Percentiles rank a stretch among this genome's conserved stretches.
These are phyloP conservation scores for Discostella pseudostelligera DNA, from an alignment of 108 stramenopile species.

Conservation along the genomic window DNA sequence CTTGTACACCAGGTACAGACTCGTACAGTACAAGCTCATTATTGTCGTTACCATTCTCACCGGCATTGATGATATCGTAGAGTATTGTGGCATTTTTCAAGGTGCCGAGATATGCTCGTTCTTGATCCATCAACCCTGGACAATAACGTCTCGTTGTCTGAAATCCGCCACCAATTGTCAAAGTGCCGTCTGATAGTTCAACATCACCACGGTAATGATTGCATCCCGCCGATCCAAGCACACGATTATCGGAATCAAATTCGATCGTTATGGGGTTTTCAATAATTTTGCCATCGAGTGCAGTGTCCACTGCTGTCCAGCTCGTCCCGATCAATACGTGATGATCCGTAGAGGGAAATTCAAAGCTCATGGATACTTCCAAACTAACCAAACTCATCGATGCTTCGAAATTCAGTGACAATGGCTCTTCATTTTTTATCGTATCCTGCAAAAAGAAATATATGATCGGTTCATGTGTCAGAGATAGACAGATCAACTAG, in stretches of 20 bases:
- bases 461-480: too few relatives aligned
- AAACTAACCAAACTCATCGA: too few relatives aligned
- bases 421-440: too few relatives aligned
- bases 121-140: constrained; percentile 8
- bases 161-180: neutral
- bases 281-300: neutral
- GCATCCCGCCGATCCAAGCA: constrained; percentile 5
- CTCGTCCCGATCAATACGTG: constrained; percentile 2
- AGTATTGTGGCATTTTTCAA: constrained; percentile 2
- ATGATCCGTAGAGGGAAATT: neutral
- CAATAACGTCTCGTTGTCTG: constrained; percentile 3
- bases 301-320: constrained; percentile 1
- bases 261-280: neutral
- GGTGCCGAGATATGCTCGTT: neutral
- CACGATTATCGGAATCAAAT: neutral
- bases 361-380: neutral
- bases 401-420: too few relatives aligned
- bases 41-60: neutral
- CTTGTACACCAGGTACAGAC: neutral
- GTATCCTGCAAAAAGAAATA: too few relatives aligned
- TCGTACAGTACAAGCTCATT: constrained; percentile 4
- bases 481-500: too few relatives aligned
- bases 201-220: constrained; percentile 1
- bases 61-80: constrained; percentile 1
- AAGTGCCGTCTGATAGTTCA: neutral